Evolutionary conservation across 495 filamentous ascomycete genomes (phyloP).

Genomic region (Penicillium canariense): DNA sequence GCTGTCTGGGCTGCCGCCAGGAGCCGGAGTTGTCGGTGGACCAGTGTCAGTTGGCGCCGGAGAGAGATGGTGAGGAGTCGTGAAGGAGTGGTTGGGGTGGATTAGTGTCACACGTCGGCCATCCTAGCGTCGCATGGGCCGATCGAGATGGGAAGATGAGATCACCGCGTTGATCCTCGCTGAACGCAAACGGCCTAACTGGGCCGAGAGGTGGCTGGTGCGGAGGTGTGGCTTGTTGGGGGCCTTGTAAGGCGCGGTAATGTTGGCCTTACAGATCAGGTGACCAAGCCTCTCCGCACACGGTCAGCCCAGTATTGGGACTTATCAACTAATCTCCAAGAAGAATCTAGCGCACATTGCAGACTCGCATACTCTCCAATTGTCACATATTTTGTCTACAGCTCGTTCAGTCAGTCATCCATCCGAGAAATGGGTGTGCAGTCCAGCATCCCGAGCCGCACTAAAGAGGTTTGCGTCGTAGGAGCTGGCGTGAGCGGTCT

Average conservation of each 20-base stretch:
- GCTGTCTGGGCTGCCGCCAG: slow-evolving; percentile 25
- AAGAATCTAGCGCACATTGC: too few relatives aligned
- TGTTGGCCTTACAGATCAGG: not conserved
- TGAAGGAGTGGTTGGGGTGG: not conserved
- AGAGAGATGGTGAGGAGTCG: not conserved
- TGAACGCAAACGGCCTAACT: slow-evolving; percentile 18
- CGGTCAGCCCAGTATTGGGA: too few relatives aligned
- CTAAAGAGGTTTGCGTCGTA: too few relatives aligned
- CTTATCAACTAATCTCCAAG: too few relatives aligned
- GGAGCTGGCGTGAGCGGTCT: not conserved
- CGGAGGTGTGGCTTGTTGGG: not conserved
- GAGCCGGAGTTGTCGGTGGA: slow-evolving; percentile 6
- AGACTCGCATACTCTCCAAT: too few relatives aligned
- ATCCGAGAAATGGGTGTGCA: too few relatives aligned
- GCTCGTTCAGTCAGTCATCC: too few relatives aligned
- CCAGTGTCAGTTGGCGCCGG: slow-evolving; percentile 19
- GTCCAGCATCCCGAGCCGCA: too few relatives aligned
- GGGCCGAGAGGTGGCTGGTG: not conserved
- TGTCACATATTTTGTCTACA: too few relatives aligned
- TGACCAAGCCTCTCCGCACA: too few relatives aligned
- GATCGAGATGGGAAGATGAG: slow-evolving; percentile 14
- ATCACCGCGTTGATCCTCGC: slow-evolving; percentile 11
- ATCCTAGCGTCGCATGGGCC: slow-evolving; percentile 21
- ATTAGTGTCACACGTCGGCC: slow-evolving; percentile 12
- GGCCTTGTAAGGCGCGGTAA: not conserved